phyloP scores from a whole-genome alignment of 345 rosid genomes.

The Camelina neglecta region DNA sequence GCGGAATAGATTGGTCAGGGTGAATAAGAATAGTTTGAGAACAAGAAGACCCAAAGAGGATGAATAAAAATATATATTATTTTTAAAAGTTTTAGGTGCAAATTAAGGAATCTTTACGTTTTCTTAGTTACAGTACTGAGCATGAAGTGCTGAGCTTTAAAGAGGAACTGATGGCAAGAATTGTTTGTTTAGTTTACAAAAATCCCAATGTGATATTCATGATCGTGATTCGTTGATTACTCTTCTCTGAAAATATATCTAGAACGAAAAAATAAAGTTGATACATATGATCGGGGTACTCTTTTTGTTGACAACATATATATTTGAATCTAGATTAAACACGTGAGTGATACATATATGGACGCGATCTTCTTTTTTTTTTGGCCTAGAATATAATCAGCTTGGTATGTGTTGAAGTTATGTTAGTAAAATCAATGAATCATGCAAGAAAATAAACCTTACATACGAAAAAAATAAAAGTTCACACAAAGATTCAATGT shows the following conservation, averaged over 20 bases:
- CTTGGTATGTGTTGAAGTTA: slow-evolving; percentile 5
- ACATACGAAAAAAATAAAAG: not conserved
- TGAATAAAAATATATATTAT: not conserved
- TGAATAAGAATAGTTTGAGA: not conserved
- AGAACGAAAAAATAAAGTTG: not conserved
- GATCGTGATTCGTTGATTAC: not conserved
- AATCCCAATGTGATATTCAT: not conserved
- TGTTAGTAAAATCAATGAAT: not conserved
- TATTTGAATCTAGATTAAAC: slow-evolving; percentile 4
- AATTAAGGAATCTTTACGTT: not conserved
- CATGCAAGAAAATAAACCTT: slow-evolving; percentile 4
- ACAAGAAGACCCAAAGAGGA: not conserved
- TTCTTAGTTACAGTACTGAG: not conserved
- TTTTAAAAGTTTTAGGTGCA: not conserved
- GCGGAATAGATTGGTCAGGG: not conserved
- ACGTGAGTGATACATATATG: not conserved
- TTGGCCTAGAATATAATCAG: slow-evolving; percentile 4
- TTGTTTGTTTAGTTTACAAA: not conserved
- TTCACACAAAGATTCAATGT: slow-evolving; percentile 34
- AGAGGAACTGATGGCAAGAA: not conserved
- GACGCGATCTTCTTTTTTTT: not conserved
- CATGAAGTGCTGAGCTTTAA: not conserved
- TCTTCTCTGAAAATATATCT: not conserved
- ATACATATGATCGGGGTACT: not conserved
- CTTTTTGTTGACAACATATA: slow-evolving; percentile 26